A percentile compares a stretch with the other conserved stretches of the same genome.
Evolutionary conservation across 169 alveolate genomes (phyloP).

Genomic region (Plasmodium billcollinsi): DNA sequence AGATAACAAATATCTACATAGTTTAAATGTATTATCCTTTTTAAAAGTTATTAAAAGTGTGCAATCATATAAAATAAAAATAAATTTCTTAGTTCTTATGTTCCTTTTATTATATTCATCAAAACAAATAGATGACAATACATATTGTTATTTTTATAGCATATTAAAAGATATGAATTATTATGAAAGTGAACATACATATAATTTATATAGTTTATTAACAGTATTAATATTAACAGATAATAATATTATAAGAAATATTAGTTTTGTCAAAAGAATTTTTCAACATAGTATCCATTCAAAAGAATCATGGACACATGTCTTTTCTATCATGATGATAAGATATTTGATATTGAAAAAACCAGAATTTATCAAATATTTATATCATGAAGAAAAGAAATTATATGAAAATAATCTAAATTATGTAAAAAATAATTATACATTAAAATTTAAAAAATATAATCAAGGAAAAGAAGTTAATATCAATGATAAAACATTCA

Average conservation of each 20-base stretch:
- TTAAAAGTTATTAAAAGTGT: constrained; percentile 55
- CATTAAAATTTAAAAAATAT: constrained; percentile 36
- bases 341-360: constrained; percentile 47
- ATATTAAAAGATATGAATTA: constrained; percentile 49
- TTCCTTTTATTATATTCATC: constrained; percentile 52
- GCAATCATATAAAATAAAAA: constrained; percentile 61
- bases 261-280: constrained; percentile 60
- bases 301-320: constrained; percentile 39
- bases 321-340: constrained; percentile 57
- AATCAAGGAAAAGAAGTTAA: constrained; percentile 21
- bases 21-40: constrained; percentile 65
- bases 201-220: constrained; percentile 35
- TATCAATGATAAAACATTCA: constrained; percentile 24
- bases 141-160: constrained; percentile 50
- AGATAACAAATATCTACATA: constrained; percentile 37
- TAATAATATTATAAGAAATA: constrained; percentile 47
- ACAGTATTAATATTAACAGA: constrained; percentile 61
- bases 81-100: constrained; percentile 52
- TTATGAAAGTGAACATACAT: constrained; percentile 66
- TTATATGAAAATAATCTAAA: constrained; percentile 29
- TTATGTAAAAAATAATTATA: constrained; percentile 29
- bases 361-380: constrained; percentile 27
- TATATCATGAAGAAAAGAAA: constrained; percentile 46
- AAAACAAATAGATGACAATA: constrained; percentile 56
- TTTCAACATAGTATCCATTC: constrained; percentile 68